A percentile compares a stretch with the other conserved stretches of the same genome.
These are phyloP conservation scores for Fusarium dlaminii DNA, from an alignment of 2,329 filamentous ascomycete species.

Conservation along the genomic window DNA sequence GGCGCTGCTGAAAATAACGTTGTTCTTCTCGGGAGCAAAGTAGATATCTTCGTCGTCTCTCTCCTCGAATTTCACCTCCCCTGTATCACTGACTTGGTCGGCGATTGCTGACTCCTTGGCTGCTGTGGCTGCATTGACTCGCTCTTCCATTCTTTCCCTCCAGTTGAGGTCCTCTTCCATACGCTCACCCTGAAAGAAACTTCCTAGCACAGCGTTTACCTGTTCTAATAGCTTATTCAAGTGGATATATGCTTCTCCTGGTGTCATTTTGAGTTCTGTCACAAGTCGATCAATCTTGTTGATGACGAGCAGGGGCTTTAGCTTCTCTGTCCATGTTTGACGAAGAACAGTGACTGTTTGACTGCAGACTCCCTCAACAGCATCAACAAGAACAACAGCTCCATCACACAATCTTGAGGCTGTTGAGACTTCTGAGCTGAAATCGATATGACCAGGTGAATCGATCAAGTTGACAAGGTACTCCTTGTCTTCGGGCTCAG, in stretches of 20 bases:
- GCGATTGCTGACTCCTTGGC: conserved; percentile 63
- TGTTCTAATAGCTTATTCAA: conserved; percentile 91
- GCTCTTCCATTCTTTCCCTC: conserved; percentile 91
- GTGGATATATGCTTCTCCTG: conserved; percentile 88
- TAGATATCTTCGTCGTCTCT: conserved; percentile 96
- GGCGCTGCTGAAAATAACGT: conserved; percentile 98
- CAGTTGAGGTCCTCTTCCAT: conserved; percentile 99
- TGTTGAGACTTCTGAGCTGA: conserved; percentile 97
- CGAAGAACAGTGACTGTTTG: conserved; percentile 97
- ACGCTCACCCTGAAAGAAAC: conserved; percentile 96
- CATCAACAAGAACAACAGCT: conserved; percentile 92
- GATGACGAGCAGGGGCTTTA: conserved; percentile 93
- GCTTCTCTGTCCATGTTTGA: conserved; percentile 94
- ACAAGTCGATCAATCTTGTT: conserved; percentile 98
- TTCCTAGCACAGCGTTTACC: conserved; percentile 95
- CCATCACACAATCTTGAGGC: conserved; percentile 95
- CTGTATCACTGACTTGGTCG: conserved; percentile 62
- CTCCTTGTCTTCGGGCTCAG: conserved; percentile 78
- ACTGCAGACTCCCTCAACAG: conserved; percentile 97
- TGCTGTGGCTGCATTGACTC: conserved; percentile 75
- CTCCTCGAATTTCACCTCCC: conserved; percentile 81
- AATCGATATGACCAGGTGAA: conserved; percentile 97
- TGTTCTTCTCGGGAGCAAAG: conserved; percentile 97
- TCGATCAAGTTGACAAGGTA: conserved; percentile 98
- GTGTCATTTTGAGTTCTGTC: conserved; percentile 94